Base-by-base conservation (phyloP, 108 stramenopile genomes). In the Aureococcus anophagefferens region DNA sequence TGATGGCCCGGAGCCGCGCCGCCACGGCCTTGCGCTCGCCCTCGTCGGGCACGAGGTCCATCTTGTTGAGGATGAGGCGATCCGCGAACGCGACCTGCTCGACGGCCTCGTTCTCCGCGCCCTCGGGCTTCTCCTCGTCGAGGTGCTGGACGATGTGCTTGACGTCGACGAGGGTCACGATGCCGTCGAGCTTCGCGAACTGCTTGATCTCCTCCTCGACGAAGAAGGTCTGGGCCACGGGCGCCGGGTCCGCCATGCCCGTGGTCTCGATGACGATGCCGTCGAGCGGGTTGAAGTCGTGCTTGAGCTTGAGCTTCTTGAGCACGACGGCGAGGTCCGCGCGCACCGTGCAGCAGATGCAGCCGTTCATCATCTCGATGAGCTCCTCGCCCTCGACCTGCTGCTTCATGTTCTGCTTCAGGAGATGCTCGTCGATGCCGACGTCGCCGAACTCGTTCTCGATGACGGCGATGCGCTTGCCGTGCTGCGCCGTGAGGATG, bases 121-220 rank as follows among this genome's bases (percentile, higher is more conserved):
- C 72, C 44, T 75, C 76, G 37, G 89, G 87, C 74, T 94, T 91
- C 40, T 86, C 84, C 44, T 95, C 91, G 33, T 80, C 82, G 35
- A 96, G 80, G 63, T 93, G 89, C 16, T 64, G 71, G n/a, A 87
- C 37, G 64, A 97, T 89, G 74, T 91, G 70, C 81, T 95, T 93
- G 71, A 91, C 90, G 77, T 97, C 98, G 28, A 92, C 93, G 16
- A 98, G 90, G 25, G 95, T 95, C 64, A 98, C 83, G 69, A 98
- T 88, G 51, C 82, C 79, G 66, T 98, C 97, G n/a, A 98, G 80
- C 35, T 67, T 66, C 71, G 89, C 91, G 74, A 81, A 74, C 34
- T 77, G 72, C 29, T 74, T 67, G 64, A 92, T 74, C 14, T 89
- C 89, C 34, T 95, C 91, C 74, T 96, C 94, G n/a, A 93, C 80